Percentiles rank a stretch among this genome's conserved stretches.
These are phyloP conservation scores for Lentinula sp. DNA, from an alignment of 768 basidiomycete genomes.

Conservation along the genomic window DNA sequence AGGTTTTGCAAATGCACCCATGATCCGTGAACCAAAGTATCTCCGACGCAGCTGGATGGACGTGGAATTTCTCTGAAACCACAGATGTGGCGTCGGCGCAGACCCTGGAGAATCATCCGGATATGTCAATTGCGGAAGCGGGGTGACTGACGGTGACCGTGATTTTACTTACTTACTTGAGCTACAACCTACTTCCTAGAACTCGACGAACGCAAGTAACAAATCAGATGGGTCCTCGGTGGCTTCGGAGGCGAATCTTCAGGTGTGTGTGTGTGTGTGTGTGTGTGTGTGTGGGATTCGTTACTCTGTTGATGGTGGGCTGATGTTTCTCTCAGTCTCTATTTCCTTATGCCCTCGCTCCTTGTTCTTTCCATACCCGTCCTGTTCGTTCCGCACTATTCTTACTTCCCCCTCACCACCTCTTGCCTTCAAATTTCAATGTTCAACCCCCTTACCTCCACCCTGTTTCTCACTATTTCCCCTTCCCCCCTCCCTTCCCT, in stretches of 20 bases:
- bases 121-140: constrained; percentile 92
- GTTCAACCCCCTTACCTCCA: too few species aligned
- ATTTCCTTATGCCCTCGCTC: too few species aligned
- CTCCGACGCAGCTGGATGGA: constrained; percentile 73
- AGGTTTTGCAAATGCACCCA: constrained; percentile 91
- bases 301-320: too few species aligned
- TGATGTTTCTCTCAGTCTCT: too few species aligned
- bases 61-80: constrained; percentile 65
- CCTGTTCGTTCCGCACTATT: too few species aligned
- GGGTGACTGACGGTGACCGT: constrained; percentile 52
- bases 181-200: neutral
- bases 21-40: constrained; percentile 84
- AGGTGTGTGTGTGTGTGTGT: constrained; percentile 24
- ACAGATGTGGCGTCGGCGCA: constrained; percentile 54
- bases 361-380: too few species aligned
- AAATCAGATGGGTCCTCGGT: constrained; percentile 61
- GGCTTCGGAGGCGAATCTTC: constrained; percentile 58
- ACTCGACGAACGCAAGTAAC: constrained; percentile 52
- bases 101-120: constrained; percentile 57
- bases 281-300: too few species aligned
- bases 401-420: too few species aligned
- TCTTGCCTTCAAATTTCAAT: too few species aligned
- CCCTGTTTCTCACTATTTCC: too few species aligned
- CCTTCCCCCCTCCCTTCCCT: too few species aligned
- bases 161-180: too few species aligned